Evolutionary conservation across 305 asterid species (phyloP).

Genomic region (Fraxinus platypoda): DNA sequence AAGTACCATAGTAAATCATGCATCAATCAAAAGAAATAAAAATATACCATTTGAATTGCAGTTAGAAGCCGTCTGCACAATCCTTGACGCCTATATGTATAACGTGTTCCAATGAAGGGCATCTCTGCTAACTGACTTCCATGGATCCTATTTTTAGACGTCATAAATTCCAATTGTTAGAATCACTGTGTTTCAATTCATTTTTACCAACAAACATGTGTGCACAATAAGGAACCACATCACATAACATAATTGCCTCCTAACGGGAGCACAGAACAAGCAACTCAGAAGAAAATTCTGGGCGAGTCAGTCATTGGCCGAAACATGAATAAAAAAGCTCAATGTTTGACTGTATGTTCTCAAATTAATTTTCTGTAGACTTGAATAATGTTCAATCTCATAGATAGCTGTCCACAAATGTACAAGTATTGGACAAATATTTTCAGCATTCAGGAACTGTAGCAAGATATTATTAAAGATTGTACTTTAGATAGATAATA

Average conservation of each 20-base stretch:
- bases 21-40: conserved; percentile 9
- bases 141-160: conserved; percentile 54
- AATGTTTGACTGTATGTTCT: conserved; percentile 4
- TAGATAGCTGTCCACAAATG: not conserved
- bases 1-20: not conserved
- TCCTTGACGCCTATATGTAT: conserved; percentile 76
- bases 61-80: conserved; percentile 74
- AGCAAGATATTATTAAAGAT: not conserved
- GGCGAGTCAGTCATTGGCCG: conserved; percentile 2
- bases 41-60: conserved; percentile 63
- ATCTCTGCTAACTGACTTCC: conserved; percentile 81
- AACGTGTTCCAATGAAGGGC: conserved; percentile 91
- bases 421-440: conserved; percentile 3
- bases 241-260: not conserved
- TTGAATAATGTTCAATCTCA: not conserved
- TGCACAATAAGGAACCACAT: not conserved
- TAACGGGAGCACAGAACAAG: conserved; percentile 5
- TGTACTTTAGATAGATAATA: conserved; percentile 14
- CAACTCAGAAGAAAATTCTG: not conserved
- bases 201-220: not conserved
- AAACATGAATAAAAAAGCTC: not conserved
- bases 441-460: conserved; percentile 7
- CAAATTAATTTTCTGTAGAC: not conserved
- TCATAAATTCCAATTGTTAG: conserved; percentile 20
- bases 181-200: not conserved